Percentiles rank a stretch among this genome's conserved stretches.
Conservation (phyloP, 2,329 filamentous ascomycete genomes). For the Elsinoe ampelina region DNA sequence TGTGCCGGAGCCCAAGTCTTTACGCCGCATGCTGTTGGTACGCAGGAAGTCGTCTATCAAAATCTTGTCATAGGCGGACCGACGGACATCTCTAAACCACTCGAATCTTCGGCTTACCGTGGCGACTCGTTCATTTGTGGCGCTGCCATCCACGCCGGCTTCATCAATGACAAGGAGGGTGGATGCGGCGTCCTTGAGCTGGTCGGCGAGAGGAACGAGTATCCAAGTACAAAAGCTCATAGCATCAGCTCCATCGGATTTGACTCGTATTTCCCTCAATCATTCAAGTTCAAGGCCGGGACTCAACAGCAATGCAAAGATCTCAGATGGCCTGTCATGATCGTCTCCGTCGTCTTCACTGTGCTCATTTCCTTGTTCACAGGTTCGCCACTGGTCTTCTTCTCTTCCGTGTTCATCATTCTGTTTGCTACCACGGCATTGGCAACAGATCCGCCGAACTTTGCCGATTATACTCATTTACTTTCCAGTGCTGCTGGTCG, state of each 20-base stretch:
- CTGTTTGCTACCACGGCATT: slow-evolving; percentile 86
- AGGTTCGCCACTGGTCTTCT: slow-evolving; percentile 68
- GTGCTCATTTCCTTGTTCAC: slow-evolving; percentile 72
- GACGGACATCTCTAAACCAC: slow-evolving; percentile 28
- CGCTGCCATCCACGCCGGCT: slow-evolving; percentile 73
- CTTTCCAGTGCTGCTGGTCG: slow-evolving; percentile 71
- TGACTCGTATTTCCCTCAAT: slow-evolving; percentile 79
- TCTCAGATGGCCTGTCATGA: slow-evolving; percentile 74
- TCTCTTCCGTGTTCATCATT: slow-evolving; percentile 70
- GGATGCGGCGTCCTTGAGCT: slow-evolving; percentile 75
- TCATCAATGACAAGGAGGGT: slow-evolving; percentile 60
- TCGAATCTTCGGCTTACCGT: slow-evolving; percentile 58
- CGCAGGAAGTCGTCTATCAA: slow-evolving; percentile 50
- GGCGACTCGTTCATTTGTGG: slow-evolving; percentile 84
- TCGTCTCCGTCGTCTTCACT: slow-evolving; percentile 71
- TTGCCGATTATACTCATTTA: slow-evolving; percentile 57
- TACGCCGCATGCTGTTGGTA: slow-evolving; percentile 67
- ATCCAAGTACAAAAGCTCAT: slow-evolving; percentile 54
- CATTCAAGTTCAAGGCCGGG: slow-evolving; percentile 64
- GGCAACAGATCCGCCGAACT: slow-evolving; percentile 73
- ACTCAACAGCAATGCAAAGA: slow-evolving; percentile 64
- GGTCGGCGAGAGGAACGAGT: slow-evolving; percentile 58
- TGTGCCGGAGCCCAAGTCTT: slow-evolving; percentile 57
- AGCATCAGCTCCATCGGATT: slow-evolving; percentile 72
- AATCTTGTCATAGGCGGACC: slow-evolving; percentile 48